Evolutionary conservation across 495 filamentous ascomycete species (phyloP).

Genomic region (Trichoderma orchidacearum): DNA sequence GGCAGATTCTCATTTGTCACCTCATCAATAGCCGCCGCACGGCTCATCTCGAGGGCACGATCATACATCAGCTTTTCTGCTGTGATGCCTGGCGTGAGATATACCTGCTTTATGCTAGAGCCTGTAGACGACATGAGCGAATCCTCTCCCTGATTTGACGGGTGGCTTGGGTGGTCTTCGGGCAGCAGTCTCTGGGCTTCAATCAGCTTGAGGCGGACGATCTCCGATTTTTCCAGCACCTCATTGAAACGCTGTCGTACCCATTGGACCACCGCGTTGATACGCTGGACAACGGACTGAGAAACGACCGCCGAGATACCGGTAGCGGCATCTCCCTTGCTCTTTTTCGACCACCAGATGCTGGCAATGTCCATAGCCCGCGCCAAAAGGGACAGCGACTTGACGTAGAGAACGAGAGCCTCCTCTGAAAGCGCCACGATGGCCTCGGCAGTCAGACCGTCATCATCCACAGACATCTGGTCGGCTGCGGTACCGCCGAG

Average conservation of each 20-base stretch:
- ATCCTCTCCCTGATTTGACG: constrained; percentile 48
- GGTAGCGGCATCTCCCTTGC: constrained; percentile 43
- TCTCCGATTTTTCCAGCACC: constrained; percentile 85
- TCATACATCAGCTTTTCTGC: constrained; percentile 98
- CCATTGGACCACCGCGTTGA: constrained; percentile 94
- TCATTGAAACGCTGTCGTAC: constrained; percentile 89
- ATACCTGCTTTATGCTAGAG: constrained; percentile 39
- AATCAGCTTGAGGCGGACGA: constrained; percentile 73
- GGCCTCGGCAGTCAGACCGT: constrained; percentile 71
- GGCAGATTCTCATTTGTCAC: constrained; percentile 78
- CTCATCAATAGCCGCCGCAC: constrained; percentile 86
- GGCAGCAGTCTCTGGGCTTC: constrained; percentile 79
- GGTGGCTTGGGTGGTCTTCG: constrained; percentile 72
- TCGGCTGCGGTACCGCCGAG: constrained; percentile 41
- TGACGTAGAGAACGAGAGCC: constrained; percentile 90
- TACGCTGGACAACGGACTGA: constrained; percentile 49
- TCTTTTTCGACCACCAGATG: constrained; percentile 78
- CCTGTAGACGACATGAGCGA: constrained; percentile 27
- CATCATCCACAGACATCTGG: constrained; percentile 35
- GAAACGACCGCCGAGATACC: constrained; percentile 24
- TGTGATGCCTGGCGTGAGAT: constrained; percentile 60
- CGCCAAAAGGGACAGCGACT: constrained; percentile 73
- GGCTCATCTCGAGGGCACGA: constrained; percentile 90
- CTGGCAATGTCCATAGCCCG: constrained; percentile 96
- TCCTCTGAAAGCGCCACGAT: constrained; percentile 83